These are phyloP conservation scores for Hsuehochloa calcarea DNA, from an alignment of 176 grass and related monocot genomes.

Conservation along the genomic window DNA sequence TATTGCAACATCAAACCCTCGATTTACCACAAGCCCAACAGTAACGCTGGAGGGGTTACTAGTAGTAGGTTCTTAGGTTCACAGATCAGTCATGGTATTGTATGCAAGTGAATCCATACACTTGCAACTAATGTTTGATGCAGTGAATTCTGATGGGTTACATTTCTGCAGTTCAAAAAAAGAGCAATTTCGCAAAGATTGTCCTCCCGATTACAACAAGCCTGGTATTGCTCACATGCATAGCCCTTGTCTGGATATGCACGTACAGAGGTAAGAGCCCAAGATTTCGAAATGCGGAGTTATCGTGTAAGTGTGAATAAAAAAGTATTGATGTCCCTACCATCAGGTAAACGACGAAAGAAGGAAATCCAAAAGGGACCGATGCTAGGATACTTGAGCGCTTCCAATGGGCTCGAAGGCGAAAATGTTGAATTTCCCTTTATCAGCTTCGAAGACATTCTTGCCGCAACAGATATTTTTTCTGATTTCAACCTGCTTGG, in stretches of 20 bases:
- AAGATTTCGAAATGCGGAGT: background rate
- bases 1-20: no score
- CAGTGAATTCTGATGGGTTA: background rate
- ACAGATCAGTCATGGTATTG: no score
- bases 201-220: background rate
- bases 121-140: background rate
- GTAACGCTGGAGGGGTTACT: no score
- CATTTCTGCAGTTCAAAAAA: background rate
- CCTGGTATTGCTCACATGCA: background rate
- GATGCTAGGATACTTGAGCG: background rate
- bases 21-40: no score
- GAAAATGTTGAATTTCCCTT: constrained; percentile 4
- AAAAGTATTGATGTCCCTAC: background rate
- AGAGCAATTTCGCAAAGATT: background rate
- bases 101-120: no score
- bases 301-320: background rate
- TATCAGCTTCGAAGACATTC: constrained; percentile 21
- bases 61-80: no score
- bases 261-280: background rate
- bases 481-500: constrained; percentile 34
- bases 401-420: background rate
- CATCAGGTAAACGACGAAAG: background rate
- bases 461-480: constrained; percentile 1
- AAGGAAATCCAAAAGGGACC: background rate
- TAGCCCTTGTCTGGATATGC: background rate